Conservation (phyloP, 2,329 filamentous ascomycete species). For the Neonectria sp. region DNA sequence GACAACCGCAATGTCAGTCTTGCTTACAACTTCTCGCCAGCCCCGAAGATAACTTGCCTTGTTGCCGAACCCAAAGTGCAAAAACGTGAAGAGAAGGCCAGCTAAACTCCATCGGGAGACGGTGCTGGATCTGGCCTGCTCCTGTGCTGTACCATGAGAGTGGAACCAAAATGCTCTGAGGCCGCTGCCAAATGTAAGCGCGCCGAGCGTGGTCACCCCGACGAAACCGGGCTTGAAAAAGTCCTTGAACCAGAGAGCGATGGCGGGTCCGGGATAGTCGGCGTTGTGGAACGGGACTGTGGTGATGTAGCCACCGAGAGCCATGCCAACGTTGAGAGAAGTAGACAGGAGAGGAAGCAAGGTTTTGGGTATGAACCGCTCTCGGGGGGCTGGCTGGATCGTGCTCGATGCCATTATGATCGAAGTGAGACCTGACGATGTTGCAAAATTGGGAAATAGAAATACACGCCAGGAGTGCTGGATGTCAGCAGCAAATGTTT, state of each 20-base stretch:
- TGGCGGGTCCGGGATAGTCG: slow-evolving; percentile 29
- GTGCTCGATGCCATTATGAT: not conserved
- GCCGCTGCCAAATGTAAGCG: slow-evolving; percentile 19
- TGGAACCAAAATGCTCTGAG: slow-evolving; percentile 1
- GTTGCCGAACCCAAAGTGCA: not conserved
- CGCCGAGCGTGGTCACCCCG: slow-evolving; percentile 28
- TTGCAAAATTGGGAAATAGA: not conserved
- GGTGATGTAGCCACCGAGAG: slow-evolving; percentile 32
- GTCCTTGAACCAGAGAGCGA: slow-evolving; percentile 33
- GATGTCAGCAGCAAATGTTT: not conserved
- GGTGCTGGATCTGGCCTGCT: not conserved
- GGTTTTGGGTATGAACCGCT: not conserved
- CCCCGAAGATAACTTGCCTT: not conserved
- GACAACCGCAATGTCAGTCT: not conserved
- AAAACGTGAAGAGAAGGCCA: not conserved
- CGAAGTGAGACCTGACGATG: not conserved
- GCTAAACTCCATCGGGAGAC: not conserved
- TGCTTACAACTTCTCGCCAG: not conserved
- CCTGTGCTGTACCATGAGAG: not conserved
- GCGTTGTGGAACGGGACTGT: slow-evolving; percentile 27
- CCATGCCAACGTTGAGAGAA: slow-evolving; percentile 2
- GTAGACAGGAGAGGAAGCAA: not conserved
- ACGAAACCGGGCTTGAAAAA: slow-evolving; percentile 37
- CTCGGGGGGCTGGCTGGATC: not conserved
- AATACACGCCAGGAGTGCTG: not conserved